Base-by-base conservation (phyloP, 2,329 filamentous ascomycete genomes). In the Colletotrichum agaves region DNA sequence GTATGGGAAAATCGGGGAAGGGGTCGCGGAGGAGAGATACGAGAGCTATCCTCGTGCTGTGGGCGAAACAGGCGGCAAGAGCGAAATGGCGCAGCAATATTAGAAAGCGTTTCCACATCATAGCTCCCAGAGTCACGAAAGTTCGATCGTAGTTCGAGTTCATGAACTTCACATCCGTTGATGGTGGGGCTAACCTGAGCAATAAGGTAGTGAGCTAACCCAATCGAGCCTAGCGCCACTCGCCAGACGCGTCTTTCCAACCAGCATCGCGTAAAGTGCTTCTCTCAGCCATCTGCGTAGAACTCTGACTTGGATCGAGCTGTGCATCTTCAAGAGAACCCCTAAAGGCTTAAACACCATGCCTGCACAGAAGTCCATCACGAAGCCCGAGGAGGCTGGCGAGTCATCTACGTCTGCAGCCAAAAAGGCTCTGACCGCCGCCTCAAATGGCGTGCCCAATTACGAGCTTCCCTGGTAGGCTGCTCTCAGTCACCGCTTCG, bases 21-120 rank as follows among this genome's bases (percentile, higher is more conserved):
- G 92, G 46, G 90, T 97, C n/a, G 91, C 92, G 3, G 89, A 94
- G 75, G 93, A 92, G 70, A 91, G 88, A 67, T 98, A 97, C 82
- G 85, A 85, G 71, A 89, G 91, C 73, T 98, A 98, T 80, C 93
- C 93, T 50, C 90, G 93, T 73, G 92, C 97, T 70, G 93, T 97
- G 3, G 93, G 93, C 68, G 93, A 97, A 84, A 97, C 93, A 23
- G 93, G 93, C 69, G 93, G 93, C 77, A 97, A 97, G 88, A 27
- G 7, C 23, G 23, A 27, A 27, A 27, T 27, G 23, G 23, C 7
- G 23, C 23, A 27, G 23, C 23, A 27, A 6, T 27, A 5, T 27
- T 27, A 27, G 23, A 27, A 27, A 27, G 7, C 23, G 23, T 27
- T 94, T 94, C 77, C 94, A 95, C 81, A 85, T 95, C 80, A 95